Base-by-base conservation (phyloP, 164 flowering plant genomes). In the Platanus orientalis region DNA sequence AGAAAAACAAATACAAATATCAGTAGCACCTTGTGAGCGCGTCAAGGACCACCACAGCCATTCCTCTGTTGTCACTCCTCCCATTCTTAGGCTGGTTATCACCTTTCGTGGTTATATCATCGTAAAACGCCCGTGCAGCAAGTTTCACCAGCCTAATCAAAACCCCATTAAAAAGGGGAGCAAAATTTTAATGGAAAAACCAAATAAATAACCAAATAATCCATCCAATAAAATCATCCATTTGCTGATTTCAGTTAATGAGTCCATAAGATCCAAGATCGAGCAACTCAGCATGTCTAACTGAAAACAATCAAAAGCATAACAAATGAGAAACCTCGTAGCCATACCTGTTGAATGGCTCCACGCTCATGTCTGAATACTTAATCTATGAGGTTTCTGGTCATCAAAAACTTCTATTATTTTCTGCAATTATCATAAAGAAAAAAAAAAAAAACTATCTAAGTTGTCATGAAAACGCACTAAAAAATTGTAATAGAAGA, bases 41-140 rank as follows among this genome's bases (percentile, higher is more conserved):
- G 50, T 94, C 97, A 20, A 91, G 99, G 26, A 91, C 83, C 20
- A 94, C 96, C 0, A 94, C 99, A 13, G 94, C 99, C 68, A 91
- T 86, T 55, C 99, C 97, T 47, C 96, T 71, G 61, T 91, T 94
- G 50, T 91, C 99, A 39, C 96, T 82, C 57, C 96, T 72, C 29
- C 87, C 92, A 4, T 77, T 75, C 72, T 88, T 91, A 1, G 84
- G 92, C 76, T 88, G 96, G 73, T 76, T 82, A 23, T 77, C 86
- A 4, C 84, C 87, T 77, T 80, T 80, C 40, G 73, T 73, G 0
- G 80, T 71, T 7, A 78, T 65, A 52, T 84, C 88, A 62, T 84
- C 88, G 30, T 84, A 84, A 55, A 84, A 84, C 1, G 88, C 88
- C 57, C 86, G 68, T 0, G 83, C 89, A 1, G 78, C 78, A 1